Evolutionary conservation across 2,329 filamentous ascomycete species (phyloP).

Genomic region (Aspergillus fumigatus): DNA sequence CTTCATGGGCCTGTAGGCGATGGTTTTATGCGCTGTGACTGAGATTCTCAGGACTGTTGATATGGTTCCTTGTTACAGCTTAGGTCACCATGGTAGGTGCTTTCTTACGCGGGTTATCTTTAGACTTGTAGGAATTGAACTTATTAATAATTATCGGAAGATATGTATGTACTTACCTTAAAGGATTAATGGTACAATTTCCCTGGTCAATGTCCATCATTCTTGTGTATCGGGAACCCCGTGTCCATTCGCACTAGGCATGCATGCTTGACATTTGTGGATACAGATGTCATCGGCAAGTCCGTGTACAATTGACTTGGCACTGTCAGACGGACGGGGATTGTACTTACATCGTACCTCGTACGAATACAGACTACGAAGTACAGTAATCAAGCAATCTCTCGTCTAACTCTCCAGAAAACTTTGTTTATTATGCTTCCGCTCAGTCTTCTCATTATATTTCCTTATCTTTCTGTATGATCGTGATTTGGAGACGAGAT

Average conservation of each 20-base stretch:
- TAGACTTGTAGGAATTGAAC: neutral
- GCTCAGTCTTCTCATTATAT: neutral
- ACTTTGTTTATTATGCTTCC: neutral
- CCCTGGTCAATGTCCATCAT: neutral
- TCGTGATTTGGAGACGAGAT: neutral
- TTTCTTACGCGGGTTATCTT: neutral
- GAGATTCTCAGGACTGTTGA: neutral
- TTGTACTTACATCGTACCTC: neutral
- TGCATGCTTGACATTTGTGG: neutral
- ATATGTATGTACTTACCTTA: neutral
- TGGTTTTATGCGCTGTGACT: neutral
- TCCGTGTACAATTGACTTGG: neutral
- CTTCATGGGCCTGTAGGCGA: neutral
- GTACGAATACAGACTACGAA: neutral
- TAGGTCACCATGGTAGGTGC: neutral
- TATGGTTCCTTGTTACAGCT: neutral
- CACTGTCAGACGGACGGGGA: neutral
- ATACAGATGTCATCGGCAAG: neutral
- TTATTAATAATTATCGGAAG: neutral
- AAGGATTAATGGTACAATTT: neutral
- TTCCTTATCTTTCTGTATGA: neutral
- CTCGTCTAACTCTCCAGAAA: neutral
- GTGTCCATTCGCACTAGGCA: neutral
- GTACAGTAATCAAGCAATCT: neutral
- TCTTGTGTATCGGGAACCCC: neutral